Base-by-base conservation (phyloP, 1,284 basidiomycete species). In the Inonotus obliquus region DNA sequence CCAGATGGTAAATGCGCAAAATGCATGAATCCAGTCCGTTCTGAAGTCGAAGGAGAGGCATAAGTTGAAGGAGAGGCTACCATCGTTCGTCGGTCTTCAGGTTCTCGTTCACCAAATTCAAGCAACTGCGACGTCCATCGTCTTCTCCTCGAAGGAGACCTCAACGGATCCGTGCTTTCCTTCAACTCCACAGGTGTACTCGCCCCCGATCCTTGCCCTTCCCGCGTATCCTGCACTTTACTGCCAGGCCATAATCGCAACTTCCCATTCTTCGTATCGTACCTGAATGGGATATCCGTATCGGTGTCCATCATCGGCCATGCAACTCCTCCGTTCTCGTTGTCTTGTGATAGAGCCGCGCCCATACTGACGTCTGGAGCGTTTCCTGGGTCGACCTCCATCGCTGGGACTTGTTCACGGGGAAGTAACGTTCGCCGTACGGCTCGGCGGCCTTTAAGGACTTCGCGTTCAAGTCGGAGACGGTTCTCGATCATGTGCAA, bases 401-500 rank as follows among this genome's bases (percentile, higher is more conserved):
- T 38, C 1, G 62, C 48, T 7, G 62, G 29, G 17, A 62, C 47
- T 65, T 64, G 72, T 62, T 52, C 68, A 53, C 63, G 77, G 65
- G 59, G 70, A 58, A 75, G 77, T 52, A 79, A 71, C 2, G 79
- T 76, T 61, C 75, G 80, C 25, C 92, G 87, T 38, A 92, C 81
- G 59, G 82, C 80, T 69, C 89, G 85, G 13, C 95, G 85, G 17
- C 95, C 94, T 11, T 86, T 78, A 52, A 89, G 80, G 59, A 98
- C 92, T 66, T 95, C 88, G 52, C 87, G 85, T 74, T 97, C 90
- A 41, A 93, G 80, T 11, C 85, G 80, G 60, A 84, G 79, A 32
- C 95, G 81, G 70, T 98, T 97, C 68, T 89, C 84, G 59, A 96
- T 92, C 83, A 98, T 96, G 68, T 93, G 92, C 11, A 96, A 75